A percentile compares a stretch with the other conserved stretches of the same genome.
These are phyloP conservation scores for Aureobasidium sp. DNA, from an alignment of 2,329 filamentous ascomycete species.

Conservation along the genomic window DNA sequence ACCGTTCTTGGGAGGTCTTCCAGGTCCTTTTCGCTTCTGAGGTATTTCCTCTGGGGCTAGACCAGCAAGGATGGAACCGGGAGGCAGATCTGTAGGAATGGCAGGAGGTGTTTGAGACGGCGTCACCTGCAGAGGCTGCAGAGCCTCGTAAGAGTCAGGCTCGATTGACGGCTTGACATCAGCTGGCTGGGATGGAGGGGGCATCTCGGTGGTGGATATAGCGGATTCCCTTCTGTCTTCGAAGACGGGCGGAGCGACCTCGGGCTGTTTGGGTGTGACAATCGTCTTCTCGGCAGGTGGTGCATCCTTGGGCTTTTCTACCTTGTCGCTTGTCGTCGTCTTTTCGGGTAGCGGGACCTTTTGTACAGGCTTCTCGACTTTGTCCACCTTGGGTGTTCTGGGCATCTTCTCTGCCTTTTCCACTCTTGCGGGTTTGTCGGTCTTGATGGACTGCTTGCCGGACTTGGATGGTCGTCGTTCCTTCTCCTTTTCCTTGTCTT, in stretches of 20 bases:
- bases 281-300: slow-evolving; percentile 13
- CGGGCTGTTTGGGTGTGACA: not conserved
- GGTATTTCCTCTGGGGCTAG: slow-evolving; percentile 34
- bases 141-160: not conserved
- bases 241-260: not conserved
- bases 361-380: slow-evolving; percentile 17
- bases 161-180: slow-evolving; percentile 18
- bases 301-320: slow-evolving; percentile 17
- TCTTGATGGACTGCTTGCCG: slow-evolving; percentile 16
- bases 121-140: slow-evolving; percentile 1
- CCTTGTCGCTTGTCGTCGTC: slow-evolving; percentile 12
- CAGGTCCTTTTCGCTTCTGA: slow-evolving; percentile 66
- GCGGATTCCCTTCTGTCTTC: slow-evolving; percentile 5
- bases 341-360: slow-evolving; percentile 6
- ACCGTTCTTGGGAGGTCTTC: slow-evolving; percentile 75
- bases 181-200: slow-evolving; percentile 9
- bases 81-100: slow-evolving; percentile 17
- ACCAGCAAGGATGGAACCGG: slow-evolving; percentile 27
- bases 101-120: slow-evolving; percentile 14
- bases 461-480: slow-evolving; percentile 20
- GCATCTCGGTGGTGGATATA: slow-evolving; percentile 6
- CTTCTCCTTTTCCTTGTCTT: slow-evolving; percentile 23
- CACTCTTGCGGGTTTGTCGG: slow-evolving; percentile 15
- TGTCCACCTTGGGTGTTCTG: not conserved
- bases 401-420: slow-evolving; percentile 16